A percentile compares a stretch with the other conserved stretches of the same genome.
Conservation (phyloP, 2,329 filamentous ascomycete species). For the Didymella pinodella region DNA sequence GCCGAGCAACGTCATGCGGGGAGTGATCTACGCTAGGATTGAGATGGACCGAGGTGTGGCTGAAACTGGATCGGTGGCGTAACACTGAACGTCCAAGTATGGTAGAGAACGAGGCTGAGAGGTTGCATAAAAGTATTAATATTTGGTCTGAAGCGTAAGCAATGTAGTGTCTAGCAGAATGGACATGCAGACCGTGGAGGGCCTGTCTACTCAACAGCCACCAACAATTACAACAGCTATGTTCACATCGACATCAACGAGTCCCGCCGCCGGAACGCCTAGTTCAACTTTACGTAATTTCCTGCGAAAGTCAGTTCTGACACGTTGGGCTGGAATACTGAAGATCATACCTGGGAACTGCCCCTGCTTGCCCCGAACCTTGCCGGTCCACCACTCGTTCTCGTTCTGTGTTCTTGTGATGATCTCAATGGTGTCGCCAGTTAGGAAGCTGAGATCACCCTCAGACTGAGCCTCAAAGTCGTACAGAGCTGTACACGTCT, state of each 20-base stretch:
- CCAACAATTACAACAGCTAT: constrained; percentile 16
- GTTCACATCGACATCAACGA: constrained; percentile 2
- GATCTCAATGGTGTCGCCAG: constrained; percentile 91
- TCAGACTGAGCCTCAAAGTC: constrained; percentile 97
- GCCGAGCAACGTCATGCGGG: constrained; percentile 33
- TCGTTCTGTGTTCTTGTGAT: constrained; percentile 81
- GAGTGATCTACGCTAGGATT: constrained; percentile 20
- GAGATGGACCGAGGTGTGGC: constrained; percentile 23
- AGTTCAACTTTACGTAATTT: constrained; percentile 55
- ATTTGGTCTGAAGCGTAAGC: constrained; percentile 15
- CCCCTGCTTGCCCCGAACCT: constrained; percentile 78
- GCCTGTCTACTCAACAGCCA: constrained; percentile 5
- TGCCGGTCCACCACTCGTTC: constrained; percentile 98
- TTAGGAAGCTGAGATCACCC: constrained; percentile 87
- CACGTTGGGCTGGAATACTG: background rate
- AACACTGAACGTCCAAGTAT: background rate
- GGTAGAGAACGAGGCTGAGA: background rate
- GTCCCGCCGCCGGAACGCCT: constrained; percentile 19
- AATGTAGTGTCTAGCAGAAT: constrained; percentile 14
- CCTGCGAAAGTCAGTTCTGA: constrained; percentile 44
- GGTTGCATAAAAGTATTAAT: constrained; percentile 6
- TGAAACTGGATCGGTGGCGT: constrained; percentile 9
- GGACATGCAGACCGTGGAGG: constrained; percentile 4
- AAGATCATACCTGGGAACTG: constrained; percentile 86
- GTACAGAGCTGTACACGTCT: constrained; percentile 90